A percentile compares a stretch with the other conserved stretches of the same genome.
phyloP scores from a whole-genome alignment of 768 basidiomycete genomes.

The Rickenella mellea region DNA sequence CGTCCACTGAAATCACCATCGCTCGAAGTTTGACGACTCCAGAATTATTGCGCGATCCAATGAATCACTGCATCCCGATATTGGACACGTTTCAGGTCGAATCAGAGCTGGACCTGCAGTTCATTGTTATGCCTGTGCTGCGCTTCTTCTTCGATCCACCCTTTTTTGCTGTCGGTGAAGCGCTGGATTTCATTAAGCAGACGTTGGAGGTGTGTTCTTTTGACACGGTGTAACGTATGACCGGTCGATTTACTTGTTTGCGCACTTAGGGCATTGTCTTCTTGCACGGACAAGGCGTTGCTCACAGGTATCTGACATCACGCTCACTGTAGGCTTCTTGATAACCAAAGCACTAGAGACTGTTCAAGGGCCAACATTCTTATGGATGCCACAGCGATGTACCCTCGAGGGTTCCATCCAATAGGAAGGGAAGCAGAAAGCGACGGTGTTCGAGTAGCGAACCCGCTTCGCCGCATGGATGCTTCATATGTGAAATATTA shows the following conservation, averaged over 20 bases:
- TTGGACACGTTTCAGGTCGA: constrained; percentile 14
- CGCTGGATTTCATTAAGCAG: constrained; percentile 7
- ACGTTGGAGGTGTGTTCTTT: constrained; percentile 6
- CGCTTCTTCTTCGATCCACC: constrained; percentile 26
- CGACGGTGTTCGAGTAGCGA: no score
- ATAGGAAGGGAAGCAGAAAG: constrained; percentile 20
- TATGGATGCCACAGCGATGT: constrained; percentile 25
- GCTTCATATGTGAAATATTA: constrained; percentile 7
- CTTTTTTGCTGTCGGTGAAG: constrained; percentile 12
- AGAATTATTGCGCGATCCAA: background rate
- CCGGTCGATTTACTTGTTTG: background rate
- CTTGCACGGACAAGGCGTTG: constrained; percentile 6
- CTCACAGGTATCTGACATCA: constrained; percentile 1
- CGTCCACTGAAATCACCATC: no score
- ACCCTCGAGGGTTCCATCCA: constrained; percentile 28
- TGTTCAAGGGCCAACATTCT: constrained; percentile 25
- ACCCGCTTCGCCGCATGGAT: no score
- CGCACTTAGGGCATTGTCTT: constrained; percentile 6
- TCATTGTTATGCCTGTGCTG: constrained; percentile 27
- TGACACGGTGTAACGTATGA: no score
- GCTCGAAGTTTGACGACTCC: background rate
- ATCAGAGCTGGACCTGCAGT: constrained; percentile 2
- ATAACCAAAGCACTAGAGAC: no score
- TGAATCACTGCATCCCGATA: constrained; percentile 8
- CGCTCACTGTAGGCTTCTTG: background rate